A percentile compares a stretch with the other conserved stretches of the same genome.
Conservation (phyloP, 129 eudicot genomes). For the Saposhnikovia divaricata region DNA sequence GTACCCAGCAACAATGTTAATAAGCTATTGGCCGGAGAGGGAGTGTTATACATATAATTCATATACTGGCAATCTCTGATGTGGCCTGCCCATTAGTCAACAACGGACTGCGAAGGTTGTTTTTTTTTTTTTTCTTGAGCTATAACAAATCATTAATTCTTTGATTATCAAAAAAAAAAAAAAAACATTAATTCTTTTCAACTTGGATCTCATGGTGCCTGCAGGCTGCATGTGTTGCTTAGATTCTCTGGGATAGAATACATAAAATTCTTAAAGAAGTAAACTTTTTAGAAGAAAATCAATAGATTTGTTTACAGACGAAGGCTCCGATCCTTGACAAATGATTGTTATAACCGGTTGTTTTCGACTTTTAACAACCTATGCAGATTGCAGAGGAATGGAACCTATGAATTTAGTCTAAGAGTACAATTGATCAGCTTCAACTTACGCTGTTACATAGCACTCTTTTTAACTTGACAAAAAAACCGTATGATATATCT, state of each 20-base stretch:
- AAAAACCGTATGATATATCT: not conserved
- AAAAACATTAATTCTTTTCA: not conserved
- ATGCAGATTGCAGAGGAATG: not conserved
- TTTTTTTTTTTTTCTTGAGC: not conserved
- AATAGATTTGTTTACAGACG: not conserved
- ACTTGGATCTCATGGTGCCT: not conserved
- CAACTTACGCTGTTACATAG: not conserved
- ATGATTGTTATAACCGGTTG: not conserved
- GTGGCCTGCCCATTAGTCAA: slow-evolving; percentile 3
- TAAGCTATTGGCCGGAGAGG: too few relatives aligned
- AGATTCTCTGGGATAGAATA: not conserved
- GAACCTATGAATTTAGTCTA: not conserved
- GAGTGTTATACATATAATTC: not conserved
- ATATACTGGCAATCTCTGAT: not conserved
- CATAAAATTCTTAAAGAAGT: not conserved
- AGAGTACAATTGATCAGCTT: slow-evolving; percentile 6
- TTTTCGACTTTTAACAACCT: not conserved
- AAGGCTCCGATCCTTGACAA: too few relatives aligned
- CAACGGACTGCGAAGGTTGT: not conserved
- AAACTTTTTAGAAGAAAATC: not conserved
- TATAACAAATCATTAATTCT: too few relatives aligned
- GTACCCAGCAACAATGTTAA: too few relatives aligned
- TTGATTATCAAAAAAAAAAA: too few relatives aligned
- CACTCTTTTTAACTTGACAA: slow-evolving; percentile 3
- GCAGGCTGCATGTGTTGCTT: not conserved